Base-by-base conservation (phyloP, 2,329 filamentous ascomycete genomes). In the Sporothrix mexicana region DNA sequence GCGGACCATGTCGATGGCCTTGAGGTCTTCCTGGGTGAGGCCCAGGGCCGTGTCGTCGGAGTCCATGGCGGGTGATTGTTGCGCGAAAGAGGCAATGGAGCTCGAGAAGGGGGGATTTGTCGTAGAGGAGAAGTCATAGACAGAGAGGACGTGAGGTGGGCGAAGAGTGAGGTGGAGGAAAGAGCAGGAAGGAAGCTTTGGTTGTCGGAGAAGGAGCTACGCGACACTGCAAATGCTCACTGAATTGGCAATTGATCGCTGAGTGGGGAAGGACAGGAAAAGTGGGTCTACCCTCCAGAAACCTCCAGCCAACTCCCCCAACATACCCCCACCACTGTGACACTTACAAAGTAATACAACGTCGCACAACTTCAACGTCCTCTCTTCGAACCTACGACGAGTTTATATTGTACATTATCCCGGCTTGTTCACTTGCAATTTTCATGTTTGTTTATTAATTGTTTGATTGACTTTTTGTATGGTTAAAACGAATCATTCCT, bases 1-100 rank as follows among this genome's bases (percentile, higher is more conserved):
- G 55, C 92, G 88, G 41, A 90, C 89, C 80, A 91, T 88, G 78
- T 95, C 92, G 36, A 95, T 86, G 55, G 88, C 85, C 81, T 91
- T 92, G 76, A 90, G 83, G 80, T 91, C 89, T 23, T 90, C 88
- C 41, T 84, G 84, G 47, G 83, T 84, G 43, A 90, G 80, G 45
- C 84, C 84, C n/a, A 89, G 82, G 20, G 83, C 83, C 20, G 82
- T 76, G 20, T 74, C 74, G 51, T 74, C 70, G 43, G 69, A 51
- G 5, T 69, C 57, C 69, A 73, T 73, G 8, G 73, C 36, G 43
- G 10, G 20, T 3, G 25, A 9, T 4, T 36, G 30, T 4, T 36
- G 30, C 30, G 30, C 30, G 2, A 36, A 36, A 36, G 2, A 5
- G 4, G 30, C 30, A 36, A 20, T 9, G 20, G 41, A 23, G 6